These are phyloP conservation scores for Trametes gibbosa DNA, from an alignment of 768 basidiomycete species.

Conservation along the genomic window DNA sequence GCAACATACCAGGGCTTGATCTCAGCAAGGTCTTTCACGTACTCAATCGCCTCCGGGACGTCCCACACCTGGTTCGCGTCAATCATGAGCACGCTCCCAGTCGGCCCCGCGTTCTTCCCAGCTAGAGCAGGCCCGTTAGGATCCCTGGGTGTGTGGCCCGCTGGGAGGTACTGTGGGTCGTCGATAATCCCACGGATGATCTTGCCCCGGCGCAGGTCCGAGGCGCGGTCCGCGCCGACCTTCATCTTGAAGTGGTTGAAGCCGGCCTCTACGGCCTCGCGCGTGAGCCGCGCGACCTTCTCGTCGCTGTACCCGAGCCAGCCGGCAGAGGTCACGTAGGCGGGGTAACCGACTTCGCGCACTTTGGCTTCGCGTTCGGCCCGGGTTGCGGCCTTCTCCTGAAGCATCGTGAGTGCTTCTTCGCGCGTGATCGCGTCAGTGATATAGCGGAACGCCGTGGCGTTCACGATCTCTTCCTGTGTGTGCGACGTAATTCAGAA, in stretches of 20 bases:
- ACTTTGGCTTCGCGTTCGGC: conserved; percentile 76
- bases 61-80: conserved; percentile 98
- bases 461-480: conserved; percentile 75
- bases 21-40: conserved; percentile 73
- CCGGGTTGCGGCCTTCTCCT: conserved; percentile 73
- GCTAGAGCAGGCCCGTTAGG: conserved; percentile 59
- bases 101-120: conserved; percentile 93
- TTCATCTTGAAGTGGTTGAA: conserved; percentile 99
- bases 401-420: conserved; percentile 83
- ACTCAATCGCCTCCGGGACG: conserved; percentile 88
- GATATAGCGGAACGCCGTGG: conserved; percentile 85
- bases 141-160: conserved; percentile 53
- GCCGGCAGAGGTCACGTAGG: conserved; percentile 90
- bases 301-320: conserved; percentile 96
- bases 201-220: conserved; percentile 83
- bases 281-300: conserved; percentile 82
- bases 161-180: conserved; percentile 78
- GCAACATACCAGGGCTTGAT: conserved; percentile 79
- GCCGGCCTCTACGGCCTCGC: conserved; percentile 78
- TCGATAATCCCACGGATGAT: conserved; percentile 96
- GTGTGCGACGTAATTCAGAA: neutral
- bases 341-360: conserved; percentile 77
- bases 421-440: conserved; percentile 90
- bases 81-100: conserved; percentile 93
- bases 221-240: conserved; percentile 80